phyloP scores from a whole-genome alignment of 108 stramenopile genomes.

The Nitzschia sp. region DNA sequence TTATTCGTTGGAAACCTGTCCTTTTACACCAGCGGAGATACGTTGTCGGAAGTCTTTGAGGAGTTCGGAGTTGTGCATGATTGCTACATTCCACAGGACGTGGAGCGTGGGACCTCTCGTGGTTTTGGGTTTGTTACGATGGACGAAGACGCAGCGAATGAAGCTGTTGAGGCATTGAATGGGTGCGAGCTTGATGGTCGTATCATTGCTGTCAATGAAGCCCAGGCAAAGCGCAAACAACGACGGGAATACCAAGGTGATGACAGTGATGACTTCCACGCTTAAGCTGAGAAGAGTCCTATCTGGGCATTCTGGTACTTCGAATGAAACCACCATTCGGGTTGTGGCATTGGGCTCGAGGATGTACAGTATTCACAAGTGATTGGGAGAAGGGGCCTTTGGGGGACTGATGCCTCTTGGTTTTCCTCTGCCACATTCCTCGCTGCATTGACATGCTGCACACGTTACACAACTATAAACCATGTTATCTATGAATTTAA shows the following conservation, averaged over 20 bases:
- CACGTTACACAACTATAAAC: no score
- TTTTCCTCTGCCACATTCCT: no score
- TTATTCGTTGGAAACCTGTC: constrained; percentile 84
- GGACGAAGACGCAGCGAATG: constrained; percentile 61
- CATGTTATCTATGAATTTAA: no score
- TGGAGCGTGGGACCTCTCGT: constrained; percentile 64
- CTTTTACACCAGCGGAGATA: constrained; percentile 65
- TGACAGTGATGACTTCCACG: constrained; percentile 4
- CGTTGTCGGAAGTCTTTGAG: constrained; percentile 61
- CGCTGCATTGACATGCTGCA: no score
- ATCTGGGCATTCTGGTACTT: not conserved
- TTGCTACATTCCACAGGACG: constrained; percentile 78
- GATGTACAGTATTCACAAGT: not conserved
- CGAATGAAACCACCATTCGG: not conserved
- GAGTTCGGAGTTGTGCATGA: constrained; percentile 76
- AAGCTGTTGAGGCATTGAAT: constrained; percentile 71
- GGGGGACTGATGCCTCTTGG: no score
- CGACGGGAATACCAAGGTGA: not conserved
- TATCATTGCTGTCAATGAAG: constrained; percentile 78
- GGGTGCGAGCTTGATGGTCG: constrained; percentile 87
- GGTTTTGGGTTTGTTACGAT: constrained; percentile 91
- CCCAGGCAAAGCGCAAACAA: constrained; percentile 55
- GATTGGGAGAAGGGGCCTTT: no score
- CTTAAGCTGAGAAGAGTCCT: not conserved
- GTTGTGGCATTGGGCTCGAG: not conserved